Conservation (phyloP, 1,284 basidiomycete species). For the Ustilago lituana region DNA sequence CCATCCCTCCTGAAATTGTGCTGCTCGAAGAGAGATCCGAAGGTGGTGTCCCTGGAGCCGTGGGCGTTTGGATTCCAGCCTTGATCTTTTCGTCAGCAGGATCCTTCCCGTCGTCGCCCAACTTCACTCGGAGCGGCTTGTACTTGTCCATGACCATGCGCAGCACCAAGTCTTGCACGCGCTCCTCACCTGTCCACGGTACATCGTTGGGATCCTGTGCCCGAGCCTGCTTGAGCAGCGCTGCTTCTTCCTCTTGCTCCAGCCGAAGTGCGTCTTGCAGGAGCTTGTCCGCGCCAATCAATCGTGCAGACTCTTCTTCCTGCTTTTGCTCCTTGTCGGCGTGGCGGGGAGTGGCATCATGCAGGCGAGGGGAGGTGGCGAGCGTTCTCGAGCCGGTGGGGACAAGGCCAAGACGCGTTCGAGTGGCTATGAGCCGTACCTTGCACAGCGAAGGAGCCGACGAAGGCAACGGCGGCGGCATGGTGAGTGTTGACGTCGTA, state of each 20-base stretch:
- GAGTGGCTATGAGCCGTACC: too few relatives aligned
- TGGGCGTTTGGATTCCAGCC: slow-evolving; percentile 33
- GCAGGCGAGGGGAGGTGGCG: too few relatives aligned
- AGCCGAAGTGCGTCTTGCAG: slow-evolving; percentile 19
- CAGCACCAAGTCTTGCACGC: slow-evolving; percentile 55
- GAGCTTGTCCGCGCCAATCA: slow-evolving; percentile 34
- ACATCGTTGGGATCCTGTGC: slow-evolving; percentile 40
- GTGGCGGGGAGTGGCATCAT: too few relatives aligned
- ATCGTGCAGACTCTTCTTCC: too few relatives aligned
- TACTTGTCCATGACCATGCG: slow-evolving; percentile 65
- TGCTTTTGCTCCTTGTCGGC: not conserved
- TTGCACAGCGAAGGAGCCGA: too few relatives aligned
- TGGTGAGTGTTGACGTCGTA: too few relatives aligned
- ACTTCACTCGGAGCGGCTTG: slow-evolving; percentile 50
- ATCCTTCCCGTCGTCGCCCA: not conserved
- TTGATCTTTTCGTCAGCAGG: slow-evolving; percentile 49
- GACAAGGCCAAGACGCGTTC: too few relatives aligned
- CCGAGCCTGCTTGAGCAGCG: not conserved
- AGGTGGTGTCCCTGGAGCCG: slow-evolving; percentile 11
- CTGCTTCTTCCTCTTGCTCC: slow-evolving; percentile 22
- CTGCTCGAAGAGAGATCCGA: too few relatives aligned
- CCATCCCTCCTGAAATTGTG: too few relatives aligned
- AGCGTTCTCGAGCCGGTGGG: too few relatives aligned
- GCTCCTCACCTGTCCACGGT: slow-evolving; percentile 59
- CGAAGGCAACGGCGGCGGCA: too few relatives aligned